Percentiles rank a stretch among this genome's conserved stretches.
Conservation (phyloP, 371 early-diverging fungal genomes). For the Entomophthora muscae region DNA sequence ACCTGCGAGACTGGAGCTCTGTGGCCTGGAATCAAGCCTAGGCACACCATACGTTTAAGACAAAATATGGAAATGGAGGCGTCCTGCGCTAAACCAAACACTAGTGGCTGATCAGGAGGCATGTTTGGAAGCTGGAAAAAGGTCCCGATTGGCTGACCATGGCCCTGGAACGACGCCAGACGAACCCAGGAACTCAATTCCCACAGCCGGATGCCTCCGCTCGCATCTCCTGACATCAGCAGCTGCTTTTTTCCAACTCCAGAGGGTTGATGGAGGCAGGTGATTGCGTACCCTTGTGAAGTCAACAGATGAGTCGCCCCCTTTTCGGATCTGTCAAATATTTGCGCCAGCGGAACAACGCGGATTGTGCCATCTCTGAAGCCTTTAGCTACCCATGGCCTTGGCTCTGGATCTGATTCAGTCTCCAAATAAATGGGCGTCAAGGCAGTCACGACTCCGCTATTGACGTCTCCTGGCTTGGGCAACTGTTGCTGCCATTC, state of each 20-base stretch:
- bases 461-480: not conserved
- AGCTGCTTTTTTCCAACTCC: not conserved
- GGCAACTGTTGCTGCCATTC: not conserved
- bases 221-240: conserved; percentile 1
- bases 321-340: not conserved
- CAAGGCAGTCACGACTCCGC: not conserved
- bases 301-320: not conserved
- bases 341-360: not conserved
- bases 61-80: not conserved
- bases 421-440: not conserved
- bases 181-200: conserved; percentile 1
- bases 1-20: not conserved
- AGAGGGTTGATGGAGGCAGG: not conserved
- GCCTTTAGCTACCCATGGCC: not conserved
- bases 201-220: conserved; percentile 1
- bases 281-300: not conserved
- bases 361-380: not conserved
- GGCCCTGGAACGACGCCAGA: not conserved
- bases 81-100: not conserved
- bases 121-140: not conserved
- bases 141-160: not conserved
- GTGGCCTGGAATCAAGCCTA: not conserved
- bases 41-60: conserved; percentile 1
- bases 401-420: not conserved
- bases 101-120: not conserved